These are phyloP conservation scores for Apiospora kogelbergensis DNA, from an alignment of 2,329 filamentous ascomycete species.

Conservation along the genomic window DNA sequence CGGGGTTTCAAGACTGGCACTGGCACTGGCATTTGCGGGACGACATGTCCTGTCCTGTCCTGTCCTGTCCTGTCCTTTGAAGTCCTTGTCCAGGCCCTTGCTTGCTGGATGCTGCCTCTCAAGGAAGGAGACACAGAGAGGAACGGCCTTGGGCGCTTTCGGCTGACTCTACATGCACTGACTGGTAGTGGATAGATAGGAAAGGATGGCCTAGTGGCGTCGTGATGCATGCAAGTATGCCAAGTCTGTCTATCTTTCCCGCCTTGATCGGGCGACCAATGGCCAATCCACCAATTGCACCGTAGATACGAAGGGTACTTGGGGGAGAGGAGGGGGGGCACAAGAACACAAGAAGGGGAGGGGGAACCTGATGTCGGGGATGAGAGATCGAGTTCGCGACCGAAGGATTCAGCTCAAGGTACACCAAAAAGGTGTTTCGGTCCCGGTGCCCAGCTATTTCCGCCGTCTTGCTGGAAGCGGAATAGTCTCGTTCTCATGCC, in stretches of 20 bases:
- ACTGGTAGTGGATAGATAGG: not conserved
- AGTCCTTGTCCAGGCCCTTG: too few species aligned
- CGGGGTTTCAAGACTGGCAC: not conserved
- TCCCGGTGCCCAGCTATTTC: not conserved
- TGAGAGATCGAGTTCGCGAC: not conserved
- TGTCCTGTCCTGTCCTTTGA: not conserved
- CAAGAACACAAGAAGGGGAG: not conserved
- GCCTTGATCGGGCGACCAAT: not conserved
- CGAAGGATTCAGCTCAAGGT: not conserved
- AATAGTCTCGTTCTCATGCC: too few species aligned
- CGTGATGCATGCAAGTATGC: not conserved
- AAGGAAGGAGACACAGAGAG: constrained; percentile 1
- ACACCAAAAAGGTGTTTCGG: not conserved
- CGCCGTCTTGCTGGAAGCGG: not conserved
- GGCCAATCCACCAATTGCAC: not conserved
- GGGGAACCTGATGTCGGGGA: not conserved
- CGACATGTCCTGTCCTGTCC: not conserved
- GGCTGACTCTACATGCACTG: not conserved
- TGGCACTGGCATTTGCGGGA: not conserved
- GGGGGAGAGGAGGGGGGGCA: not conserved
- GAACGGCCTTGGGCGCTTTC: not conserved
- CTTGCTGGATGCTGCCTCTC: not conserved
- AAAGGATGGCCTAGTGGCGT: not conserved
- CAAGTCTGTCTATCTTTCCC: not conserved
- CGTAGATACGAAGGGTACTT: not conserved